A percentile compares a stretch with the other conserved stretches of the same genome.
These are phyloP conservation scores for Nematodospora anomalae DNA, from an alignment of 1,139 yeast species.

Conservation along the genomic window DNA sequence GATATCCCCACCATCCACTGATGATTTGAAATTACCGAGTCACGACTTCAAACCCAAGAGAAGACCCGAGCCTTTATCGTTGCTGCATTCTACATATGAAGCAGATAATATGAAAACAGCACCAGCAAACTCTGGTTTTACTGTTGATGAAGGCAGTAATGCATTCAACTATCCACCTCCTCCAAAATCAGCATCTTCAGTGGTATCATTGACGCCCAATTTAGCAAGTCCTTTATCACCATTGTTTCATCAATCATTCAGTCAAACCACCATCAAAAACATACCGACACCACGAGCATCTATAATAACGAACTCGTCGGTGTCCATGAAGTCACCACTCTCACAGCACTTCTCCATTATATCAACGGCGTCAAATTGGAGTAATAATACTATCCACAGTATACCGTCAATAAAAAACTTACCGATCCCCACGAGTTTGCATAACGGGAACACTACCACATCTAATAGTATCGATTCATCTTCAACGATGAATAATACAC, in stretches of 20 bases:
- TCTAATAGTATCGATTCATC: too few relatives aligned
- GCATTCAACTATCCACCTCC: constrained; percentile 13
- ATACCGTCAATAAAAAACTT: constrained; percentile 11
- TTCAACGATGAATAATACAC: too few relatives aligned
- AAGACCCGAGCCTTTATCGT: constrained; percentile 44
- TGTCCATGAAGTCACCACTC: constrained; percentile 12
- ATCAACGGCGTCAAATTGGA: constrained; percentile 7
- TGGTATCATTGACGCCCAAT: constrained; percentile 31
- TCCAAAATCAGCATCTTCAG: constrained; percentile 17
- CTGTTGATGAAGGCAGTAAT: constrained; percentile 3
- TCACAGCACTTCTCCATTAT: constrained; percentile 11
- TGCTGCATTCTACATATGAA: constrained; percentile 35
- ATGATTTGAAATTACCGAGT: constrained; percentile 26
- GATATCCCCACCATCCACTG: constrained; percentile 9
- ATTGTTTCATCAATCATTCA: constrained; percentile 40
- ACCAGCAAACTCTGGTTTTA: constrained; percentile 8
- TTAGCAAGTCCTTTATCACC: constrained; percentile 45
- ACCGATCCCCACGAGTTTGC: constrained; percentile 5
- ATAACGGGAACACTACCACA: background rate
- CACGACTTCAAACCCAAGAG: constrained; percentile 40
- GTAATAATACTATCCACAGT: constrained; percentile 6
- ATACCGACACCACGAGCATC: constrained; percentile 10
- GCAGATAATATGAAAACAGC: constrained; percentile 21
- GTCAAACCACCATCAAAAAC: constrained; percentile 19
- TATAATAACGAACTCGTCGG: constrained; percentile 9